phyloP scores from a whole-genome alignment of 164 flowering plant species.

The Aristolochia fimbriata region DNA sequence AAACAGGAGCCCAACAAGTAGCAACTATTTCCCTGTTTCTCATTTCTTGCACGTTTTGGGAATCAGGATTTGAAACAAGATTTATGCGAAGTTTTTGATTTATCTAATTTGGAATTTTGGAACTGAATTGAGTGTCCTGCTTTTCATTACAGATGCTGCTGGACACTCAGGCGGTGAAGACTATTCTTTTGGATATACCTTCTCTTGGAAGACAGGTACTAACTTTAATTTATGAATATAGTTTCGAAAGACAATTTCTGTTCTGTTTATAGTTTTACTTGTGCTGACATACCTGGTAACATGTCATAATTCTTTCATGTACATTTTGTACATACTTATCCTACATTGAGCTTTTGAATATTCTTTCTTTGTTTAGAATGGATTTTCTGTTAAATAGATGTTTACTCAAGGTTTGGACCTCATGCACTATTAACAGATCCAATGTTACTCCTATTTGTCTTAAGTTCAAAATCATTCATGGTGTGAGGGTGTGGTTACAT shows the following conservation, averaged over 20 bases:
- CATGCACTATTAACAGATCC: no score
- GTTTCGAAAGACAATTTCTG: background rate
- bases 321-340: background rate
- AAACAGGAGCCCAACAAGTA: conserved; percentile 99
- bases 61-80: no score
- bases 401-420: background rate
- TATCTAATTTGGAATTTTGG: no score
- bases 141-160: conserved; percentile 65
- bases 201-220: conserved; percentile 78
- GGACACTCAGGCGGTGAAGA: conserved; percentile 97
- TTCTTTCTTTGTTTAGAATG: background rate
- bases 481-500: background rate
- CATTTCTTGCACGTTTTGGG: no score
- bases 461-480: background rate
- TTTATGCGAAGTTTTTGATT: no score
- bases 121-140: background rate
- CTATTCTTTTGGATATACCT: conserved; percentile 90
- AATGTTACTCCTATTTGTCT: background rate
- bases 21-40: background rate
- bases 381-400: background rate
- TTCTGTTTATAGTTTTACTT: background rate
- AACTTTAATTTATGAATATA: background rate
- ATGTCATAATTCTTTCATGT: no score
- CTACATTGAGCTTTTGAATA: background rate
- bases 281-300: no score